Percentiles rank a stretch among this genome's conserved stretches.
Conservation (phyloP, 768 basidiomycete species). For the Asterophora parasitica region DNA sequence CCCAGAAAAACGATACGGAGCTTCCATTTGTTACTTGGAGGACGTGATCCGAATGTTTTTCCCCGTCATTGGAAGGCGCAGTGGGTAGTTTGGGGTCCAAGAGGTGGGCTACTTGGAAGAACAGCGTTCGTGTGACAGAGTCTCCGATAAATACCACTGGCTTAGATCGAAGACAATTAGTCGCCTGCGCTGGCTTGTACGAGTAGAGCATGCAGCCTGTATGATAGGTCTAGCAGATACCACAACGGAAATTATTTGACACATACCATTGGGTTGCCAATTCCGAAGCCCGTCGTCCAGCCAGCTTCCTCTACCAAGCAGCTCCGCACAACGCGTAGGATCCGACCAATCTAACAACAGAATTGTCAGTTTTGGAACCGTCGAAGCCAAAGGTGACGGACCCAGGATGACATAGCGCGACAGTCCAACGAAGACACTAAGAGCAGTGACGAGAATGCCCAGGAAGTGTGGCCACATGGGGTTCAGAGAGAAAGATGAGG, state of each 20-base stretch:
- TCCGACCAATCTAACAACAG: conserved; percentile 57
- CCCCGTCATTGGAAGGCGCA: conserved; percentile 46
- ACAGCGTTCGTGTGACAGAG: conserved; percentile 75
- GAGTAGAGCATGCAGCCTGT: conserved; percentile 77
- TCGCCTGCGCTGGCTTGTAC: conserved; percentile 53
- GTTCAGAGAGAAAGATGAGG: conserved; percentile 24
- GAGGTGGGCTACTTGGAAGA: conserved; percentile 64
- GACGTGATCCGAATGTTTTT: conserved; percentile 66
- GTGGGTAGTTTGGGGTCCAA: conserved; percentile 55
- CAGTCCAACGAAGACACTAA: conserved; percentile 37
- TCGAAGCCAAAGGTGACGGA: conserved; percentile 5
- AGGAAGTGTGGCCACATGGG: conserved; percentile 42
- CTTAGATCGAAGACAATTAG: conserved; percentile 51
- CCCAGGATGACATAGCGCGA: conserved; percentile 29
- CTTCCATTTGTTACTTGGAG: conserved; percentile 42
- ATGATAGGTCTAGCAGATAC: conserved; percentile 4
- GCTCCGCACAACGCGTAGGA: conserved; percentile 64
- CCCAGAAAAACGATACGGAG: conserved; percentile 69
- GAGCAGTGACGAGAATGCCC: conserved; percentile 27
- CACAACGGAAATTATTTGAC: background rate
- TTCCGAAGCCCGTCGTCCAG: conserved; percentile 57
- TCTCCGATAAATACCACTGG: conserved; percentile 80
- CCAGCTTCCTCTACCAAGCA: conserved; percentile 76
- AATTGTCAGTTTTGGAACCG: background rate
- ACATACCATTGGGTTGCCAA: conserved; percentile 84